Evolutionary conservation across 1,284 basidiomycete species (phyloP), one percentile per base, ranked within the genome.

Genomic region (Cutaneotrichosporon sp.): DNA sequence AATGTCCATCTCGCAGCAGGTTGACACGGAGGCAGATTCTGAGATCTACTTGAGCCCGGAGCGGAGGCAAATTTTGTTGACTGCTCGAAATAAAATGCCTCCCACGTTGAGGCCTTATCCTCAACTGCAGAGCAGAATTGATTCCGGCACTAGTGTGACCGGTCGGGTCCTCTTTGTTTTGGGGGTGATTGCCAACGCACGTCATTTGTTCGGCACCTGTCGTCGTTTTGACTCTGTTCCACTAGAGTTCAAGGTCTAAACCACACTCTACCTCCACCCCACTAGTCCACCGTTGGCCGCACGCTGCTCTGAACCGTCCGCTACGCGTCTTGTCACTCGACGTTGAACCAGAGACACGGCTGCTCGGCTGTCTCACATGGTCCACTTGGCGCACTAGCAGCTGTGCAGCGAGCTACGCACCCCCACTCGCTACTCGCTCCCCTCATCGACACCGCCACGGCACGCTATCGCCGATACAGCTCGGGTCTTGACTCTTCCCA

Each of bases 81-180:
- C n/a, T n/a, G n/a, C n/a, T n/a, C n/a, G n/a, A n/a, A n/a, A n/a
- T n/a, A n/a, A n/a, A n/a, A n/a, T n/a, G n/a, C n/a, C n/a, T n/a
- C n/a, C n/a, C n/a, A n/a, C n/a, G n/a, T 29, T 9, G 29, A 29
- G 29, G 4, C 29, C 29, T 29, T 29, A 29, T 29, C 29, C 9
- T 29, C 29, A 29, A 29, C 29, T 29, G n/a, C n/a, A n/a, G n/a
- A n/a, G n/a, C n/a, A 38, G 36, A 29, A 45, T 22, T 45, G 9
- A 9, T 29, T 29, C 29, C 29, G 29, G 29, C 29, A 4, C 9
- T 29, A 29, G 29, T 20, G 13, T 38, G 34, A 53, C 51, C 51
- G 34, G 33, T 53, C 51, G 51, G 51, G 51, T 53, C 51, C 51
- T 38, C 51, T 13, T 52, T 52, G 14, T 34, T 52, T 34, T 52